Base-by-base conservation (phyloP, 306 rosid species). In the Crotalaria pallida region DNA sequence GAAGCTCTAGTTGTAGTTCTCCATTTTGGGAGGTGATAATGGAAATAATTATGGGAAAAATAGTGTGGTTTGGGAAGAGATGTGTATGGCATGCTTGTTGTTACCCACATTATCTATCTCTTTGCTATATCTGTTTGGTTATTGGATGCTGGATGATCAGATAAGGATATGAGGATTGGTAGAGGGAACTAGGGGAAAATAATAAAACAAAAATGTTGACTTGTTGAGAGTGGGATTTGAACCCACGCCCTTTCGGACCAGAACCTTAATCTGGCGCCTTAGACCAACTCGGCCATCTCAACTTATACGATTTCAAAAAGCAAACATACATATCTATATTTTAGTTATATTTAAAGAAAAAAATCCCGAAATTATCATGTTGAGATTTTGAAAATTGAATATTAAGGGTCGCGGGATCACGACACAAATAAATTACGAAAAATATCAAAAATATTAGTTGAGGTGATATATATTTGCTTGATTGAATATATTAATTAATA, bases 161-260 rank as follows among this genome's bases (percentile, higher is more conserved):
- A 72, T 81, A 77, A 80, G 71, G 24, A 51, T 4, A 26, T 49
- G 15, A 33, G 0, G 38, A 13, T 24, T 13, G 36, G 52, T 27
- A 3, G 31, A 0, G 5, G 5, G 31, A 3, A 27, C 31, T 0
- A 26, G 33, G 43, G 53, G 36, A 56, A 23, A 23, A 7, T 0
- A 1, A 17, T 5, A 18, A 17, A 10, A 4, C 0, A 6, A 17
- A 21, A 23, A 6, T 0, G 1, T 0, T 1, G 5, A 1, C 0
- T 0, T 82, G 86, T 82, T 82, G 86, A 82, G 72, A 69, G 86
- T 82, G 86, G 86, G 86, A 78, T 82, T 82, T 70, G 86, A 82
- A 82, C 83, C 83, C 86, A 82, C 86, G 86, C 86, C 86, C 86
- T 82, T 82, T 82, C 83, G 83, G 86, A 82, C 86, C 86, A 82